Conservation (phyloP, 2,329 filamentous ascomycete species). For the Boeremia exigua region DNA sequence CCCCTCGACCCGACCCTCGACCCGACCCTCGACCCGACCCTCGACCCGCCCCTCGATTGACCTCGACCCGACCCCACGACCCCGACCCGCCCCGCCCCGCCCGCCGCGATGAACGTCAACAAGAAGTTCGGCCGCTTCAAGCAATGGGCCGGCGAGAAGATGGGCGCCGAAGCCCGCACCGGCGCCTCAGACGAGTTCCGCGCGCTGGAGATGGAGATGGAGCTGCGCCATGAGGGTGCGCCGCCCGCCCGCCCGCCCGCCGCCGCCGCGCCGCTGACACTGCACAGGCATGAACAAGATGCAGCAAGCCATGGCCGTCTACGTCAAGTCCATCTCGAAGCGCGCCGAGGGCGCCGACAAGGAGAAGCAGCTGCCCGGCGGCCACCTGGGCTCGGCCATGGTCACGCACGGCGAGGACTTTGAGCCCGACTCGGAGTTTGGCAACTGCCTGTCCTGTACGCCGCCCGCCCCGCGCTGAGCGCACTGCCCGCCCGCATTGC, state of each 20-base stretch:
- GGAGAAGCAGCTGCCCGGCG: constrained; percentile 82
- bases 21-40: constrained; percentile 1
- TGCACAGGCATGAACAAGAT: constrained; percentile 83
- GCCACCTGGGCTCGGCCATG: constrained; percentile 84
- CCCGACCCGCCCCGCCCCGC: neutral
- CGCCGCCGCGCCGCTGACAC: constrained; percentile 12
- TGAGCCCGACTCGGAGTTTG: constrained; percentile 87
- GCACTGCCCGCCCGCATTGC: too few relatives aligned
- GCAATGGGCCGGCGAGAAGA: constrained; percentile 97
- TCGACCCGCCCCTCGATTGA: constrained; percentile 18
- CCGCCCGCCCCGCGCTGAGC: constrained; percentile 14
- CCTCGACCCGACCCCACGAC: constrained; percentile 5
- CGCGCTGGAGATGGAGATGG: constrained; percentile 87
- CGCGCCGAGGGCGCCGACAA: constrained; percentile 85
- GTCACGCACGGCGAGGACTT: constrained; percentile 90
- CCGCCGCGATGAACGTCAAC: constrained; percentile 64
- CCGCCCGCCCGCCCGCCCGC: constrained; percentile 7
- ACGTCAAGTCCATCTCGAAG: constrained; percentile 86
- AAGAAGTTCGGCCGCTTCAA: constrained; percentile 96
- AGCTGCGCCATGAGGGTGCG: constrained; percentile 82
- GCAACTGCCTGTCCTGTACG: constrained; percentile 78
- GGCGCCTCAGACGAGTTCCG: constrained; percentile 90
- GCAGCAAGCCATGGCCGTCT: constrained; percentile 82
- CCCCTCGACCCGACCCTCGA: neutral
- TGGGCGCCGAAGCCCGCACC: constrained; percentile 90